Evolutionary conservation across 2,329 filamentous ascomycete genomes (phyloP).

Genomic region (Cryphonectria carpinicola): DNA sequence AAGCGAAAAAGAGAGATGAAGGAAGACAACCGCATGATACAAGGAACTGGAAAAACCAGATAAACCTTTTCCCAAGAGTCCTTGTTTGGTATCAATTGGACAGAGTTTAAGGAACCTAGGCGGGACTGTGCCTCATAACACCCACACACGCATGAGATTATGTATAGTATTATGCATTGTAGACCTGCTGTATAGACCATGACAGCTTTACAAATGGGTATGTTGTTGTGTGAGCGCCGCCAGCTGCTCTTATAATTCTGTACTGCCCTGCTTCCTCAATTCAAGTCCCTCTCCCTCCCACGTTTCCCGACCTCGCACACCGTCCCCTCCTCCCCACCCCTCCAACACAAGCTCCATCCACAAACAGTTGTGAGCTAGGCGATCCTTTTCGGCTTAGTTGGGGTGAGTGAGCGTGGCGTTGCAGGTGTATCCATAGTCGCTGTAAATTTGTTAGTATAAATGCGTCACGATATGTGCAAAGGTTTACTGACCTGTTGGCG

Average conservation of each 20-base stretch:
- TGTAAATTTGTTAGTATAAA: neutral
- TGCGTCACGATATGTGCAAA: neutral
- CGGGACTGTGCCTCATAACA: neutral
- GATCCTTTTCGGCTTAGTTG: neutral
- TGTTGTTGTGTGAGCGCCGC: neutral
- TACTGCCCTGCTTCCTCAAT: neutral
- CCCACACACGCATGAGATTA: neutral
- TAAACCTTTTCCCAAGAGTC: no score
- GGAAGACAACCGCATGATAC: no score
- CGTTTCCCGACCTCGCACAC: neutral
- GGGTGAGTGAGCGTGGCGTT: neutral
- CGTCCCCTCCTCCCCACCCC: no score
- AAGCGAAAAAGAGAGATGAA: no score
- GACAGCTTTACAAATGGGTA: neutral
- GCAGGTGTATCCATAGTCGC: constrained; percentile 3
- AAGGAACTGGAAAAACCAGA: neutral
- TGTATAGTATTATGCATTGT: neutral
- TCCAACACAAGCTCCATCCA: neutral
- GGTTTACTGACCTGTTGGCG: constrained; percentile 16
- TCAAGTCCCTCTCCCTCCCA: neutral
- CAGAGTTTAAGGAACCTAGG: no score
- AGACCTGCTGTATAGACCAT: neutral
- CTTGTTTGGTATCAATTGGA: neutral
- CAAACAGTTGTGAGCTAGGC: no score
- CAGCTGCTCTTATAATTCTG: neutral